Base-by-base conservation (phyloP, 2,329 filamentous ascomycete genomes). In the Arachnomyces sp. region DNA sequence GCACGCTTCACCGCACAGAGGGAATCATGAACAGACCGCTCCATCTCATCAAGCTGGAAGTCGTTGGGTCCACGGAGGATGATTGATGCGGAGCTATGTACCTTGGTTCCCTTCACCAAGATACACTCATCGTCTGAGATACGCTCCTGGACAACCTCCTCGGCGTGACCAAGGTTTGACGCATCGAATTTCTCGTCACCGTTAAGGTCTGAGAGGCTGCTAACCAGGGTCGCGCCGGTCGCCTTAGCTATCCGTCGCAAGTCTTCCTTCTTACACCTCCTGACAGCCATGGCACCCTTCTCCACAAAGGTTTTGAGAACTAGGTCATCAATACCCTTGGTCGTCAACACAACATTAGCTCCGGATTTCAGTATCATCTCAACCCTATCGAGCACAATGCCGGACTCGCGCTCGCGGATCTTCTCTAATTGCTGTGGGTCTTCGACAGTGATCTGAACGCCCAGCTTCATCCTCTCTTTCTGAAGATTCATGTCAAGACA, bases 91-190 rank as follows among this genome's bases (percentile, higher is more conserved):
- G 89, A 94, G 2, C 84, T 92, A 67, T 92, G 87, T 18, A 84
- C 77, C 72, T 95, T 96, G 57, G 92, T 94, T 40, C 90, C 90
- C 73, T 92, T 94, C 61, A 98, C 77, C 48, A 98, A 70, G 51
- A 98, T 98, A 66, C 90, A 96, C 72, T 98, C 92, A 54, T 98
- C 92, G 57, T 98, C 92, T 2, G 92, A 96, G 61, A 98, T 96
- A 57, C 90, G 84, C 73, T 96, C 92, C 67, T 98, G 92, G n/a
- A 84, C 77, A 47, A 98, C 90, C 67, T 96, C 92, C 55, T 98
- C 92, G 11, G 92, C 92, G 49, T 87, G 74, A 44, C 92, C 92
- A 29, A 98, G 74, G 59, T 86, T 85, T 31, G 88, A 88, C 15
- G 86, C 71, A 53, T 98, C 92, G 56, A 96, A 98, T 61, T 84